Evolutionary conservation across 176 grass and related monocot species (phyloP).

Genomic region (Phoenix dactylifera): DNA sequence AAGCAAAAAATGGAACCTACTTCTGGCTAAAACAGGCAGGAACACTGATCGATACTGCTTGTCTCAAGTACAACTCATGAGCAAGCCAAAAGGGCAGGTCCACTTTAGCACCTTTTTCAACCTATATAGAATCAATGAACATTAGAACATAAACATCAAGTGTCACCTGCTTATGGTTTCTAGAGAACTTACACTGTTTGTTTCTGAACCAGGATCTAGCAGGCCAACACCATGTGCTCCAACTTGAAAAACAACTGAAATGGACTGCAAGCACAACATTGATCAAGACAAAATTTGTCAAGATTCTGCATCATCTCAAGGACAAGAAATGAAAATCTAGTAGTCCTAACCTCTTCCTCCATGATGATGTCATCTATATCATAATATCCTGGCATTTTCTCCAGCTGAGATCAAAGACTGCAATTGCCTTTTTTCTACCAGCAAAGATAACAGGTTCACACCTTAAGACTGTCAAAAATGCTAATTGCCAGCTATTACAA

Average conservation of each 20-base stretch:
- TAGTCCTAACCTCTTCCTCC: conserved; percentile 56
- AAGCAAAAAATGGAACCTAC: conserved; percentile 26
- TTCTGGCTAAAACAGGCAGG: conserved; percentile 73
- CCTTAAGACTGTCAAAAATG: too few species aligned
- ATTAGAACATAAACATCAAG: background rate
- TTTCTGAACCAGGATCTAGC: conserved; percentile 73
- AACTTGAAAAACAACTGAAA: conserved; percentile 67
- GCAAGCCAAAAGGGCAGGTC: conserved; percentile 87
- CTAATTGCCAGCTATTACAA: too few species aligned
- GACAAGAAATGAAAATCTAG: background rate
- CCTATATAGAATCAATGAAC: conserved; percentile 28
- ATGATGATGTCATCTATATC: conserved; percentile 75
- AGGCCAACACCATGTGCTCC: conserved; percentile 62
- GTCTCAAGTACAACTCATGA: conserved; percentile 53
- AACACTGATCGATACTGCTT: conserved; percentile 54
- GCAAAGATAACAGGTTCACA: too few species aligned
- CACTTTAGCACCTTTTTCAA: conserved; percentile 81
- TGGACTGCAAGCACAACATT: conserved; percentile 28
- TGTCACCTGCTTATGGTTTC: background rate
- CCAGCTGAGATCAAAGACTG: too few species aligned
- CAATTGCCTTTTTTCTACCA: too few species aligned
- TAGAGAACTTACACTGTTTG: conserved; percentile 43
- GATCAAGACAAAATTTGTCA: conserved; percentile 15
- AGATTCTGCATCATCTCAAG: background rate
- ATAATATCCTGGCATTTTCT: conserved; percentile 54